Evolutionary conservation across 768 basidiomycete species (phyloP).

Genomic region (Lentinula sp.): DNA sequence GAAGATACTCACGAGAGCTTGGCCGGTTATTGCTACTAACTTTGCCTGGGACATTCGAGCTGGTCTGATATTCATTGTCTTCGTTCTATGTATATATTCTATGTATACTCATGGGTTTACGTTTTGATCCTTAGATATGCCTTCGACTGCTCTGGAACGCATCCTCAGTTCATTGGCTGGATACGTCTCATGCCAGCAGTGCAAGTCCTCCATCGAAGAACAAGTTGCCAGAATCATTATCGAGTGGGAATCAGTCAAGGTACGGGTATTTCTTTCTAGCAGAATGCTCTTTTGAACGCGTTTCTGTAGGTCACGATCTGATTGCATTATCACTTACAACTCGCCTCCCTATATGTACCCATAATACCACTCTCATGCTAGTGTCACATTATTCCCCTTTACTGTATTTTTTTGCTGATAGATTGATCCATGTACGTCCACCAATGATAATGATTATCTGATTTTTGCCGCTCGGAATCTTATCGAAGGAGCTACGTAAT

Average conservation of each 20-base stretch:
- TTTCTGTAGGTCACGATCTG: background rate
- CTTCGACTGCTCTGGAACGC: background rate
- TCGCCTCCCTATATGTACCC: too few species aligned
- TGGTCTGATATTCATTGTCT: background rate
- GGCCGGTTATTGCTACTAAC: background rate
- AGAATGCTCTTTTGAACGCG: background rate
- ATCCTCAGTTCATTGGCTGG: background rate
- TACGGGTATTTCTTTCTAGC: background rate
- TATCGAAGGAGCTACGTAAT: background rate
- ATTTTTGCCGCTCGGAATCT: too few species aligned
- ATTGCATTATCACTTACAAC: background rate
- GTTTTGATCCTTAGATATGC: background rate
- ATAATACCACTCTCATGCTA: background rate
- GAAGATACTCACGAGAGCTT: background rate
- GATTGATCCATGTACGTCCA: background rate
- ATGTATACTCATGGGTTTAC: too few species aligned
- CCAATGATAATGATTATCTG: too few species aligned
- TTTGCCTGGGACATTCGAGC: conserved; percentile 1
- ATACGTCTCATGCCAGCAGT: background rate
- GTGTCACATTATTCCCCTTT: background rate
- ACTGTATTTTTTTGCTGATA: background rate
- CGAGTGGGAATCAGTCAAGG: conserved; percentile 1
- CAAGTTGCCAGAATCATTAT: background rate
- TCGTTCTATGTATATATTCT: background rate
- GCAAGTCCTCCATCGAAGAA: background rate